Percentiles rank a stretch among this genome's conserved stretches.
phyloP scores from a whole-genome alignment of 257 asterid species.

The Jasminum sambac region DNA sequence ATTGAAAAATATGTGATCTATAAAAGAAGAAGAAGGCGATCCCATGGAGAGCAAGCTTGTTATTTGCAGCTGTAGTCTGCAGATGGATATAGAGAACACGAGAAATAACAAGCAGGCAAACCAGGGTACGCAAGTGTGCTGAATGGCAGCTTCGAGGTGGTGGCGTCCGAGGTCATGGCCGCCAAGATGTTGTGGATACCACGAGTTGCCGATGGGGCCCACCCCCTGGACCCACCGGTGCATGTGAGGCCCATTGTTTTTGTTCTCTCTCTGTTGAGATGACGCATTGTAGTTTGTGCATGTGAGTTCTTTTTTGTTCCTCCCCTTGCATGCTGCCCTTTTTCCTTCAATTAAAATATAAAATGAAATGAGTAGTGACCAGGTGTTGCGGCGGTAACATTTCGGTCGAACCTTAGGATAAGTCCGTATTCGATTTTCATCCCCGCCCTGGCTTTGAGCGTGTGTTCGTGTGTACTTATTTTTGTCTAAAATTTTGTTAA shows the following conservation, averaged over 20 bases:
- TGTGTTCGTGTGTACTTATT: too few relatives aligned
- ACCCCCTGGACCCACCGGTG: not conserved
- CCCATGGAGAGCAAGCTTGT: constrained; percentile 27
- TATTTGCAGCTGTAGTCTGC: too few relatives aligned
- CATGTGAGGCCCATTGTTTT: not conserved
- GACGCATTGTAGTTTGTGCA: not conserved
- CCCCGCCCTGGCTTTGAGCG: too few relatives aligned
- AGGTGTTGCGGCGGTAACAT: too few relatives aligned
- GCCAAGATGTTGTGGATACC: constrained; percentile 26
- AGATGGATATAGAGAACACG: not conserved
- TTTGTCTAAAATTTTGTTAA: too few relatives aligned
- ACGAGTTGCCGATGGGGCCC: not conserved
- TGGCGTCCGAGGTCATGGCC: constrained; percentile 36
- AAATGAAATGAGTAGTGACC: too few relatives aligned
- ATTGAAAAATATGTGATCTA: not conserved
- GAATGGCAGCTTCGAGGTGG: constrained; percentile 19
- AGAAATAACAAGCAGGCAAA: constrained; percentile 15
- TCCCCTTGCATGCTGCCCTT: too few relatives aligned
- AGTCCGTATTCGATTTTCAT: too few relatives aligned
- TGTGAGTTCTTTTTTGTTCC: too few relatives aligned
- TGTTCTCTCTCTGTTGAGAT: not conserved
- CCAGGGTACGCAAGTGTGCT: constrained; percentile 23
- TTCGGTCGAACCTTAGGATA: too few relatives aligned
- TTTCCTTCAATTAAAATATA: too few relatives aligned
- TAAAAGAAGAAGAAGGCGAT: constrained; percentile 10